phyloP scores from a whole-genome alignment of 208 protist species.

The Trypanosoma conorhini region DNA sequence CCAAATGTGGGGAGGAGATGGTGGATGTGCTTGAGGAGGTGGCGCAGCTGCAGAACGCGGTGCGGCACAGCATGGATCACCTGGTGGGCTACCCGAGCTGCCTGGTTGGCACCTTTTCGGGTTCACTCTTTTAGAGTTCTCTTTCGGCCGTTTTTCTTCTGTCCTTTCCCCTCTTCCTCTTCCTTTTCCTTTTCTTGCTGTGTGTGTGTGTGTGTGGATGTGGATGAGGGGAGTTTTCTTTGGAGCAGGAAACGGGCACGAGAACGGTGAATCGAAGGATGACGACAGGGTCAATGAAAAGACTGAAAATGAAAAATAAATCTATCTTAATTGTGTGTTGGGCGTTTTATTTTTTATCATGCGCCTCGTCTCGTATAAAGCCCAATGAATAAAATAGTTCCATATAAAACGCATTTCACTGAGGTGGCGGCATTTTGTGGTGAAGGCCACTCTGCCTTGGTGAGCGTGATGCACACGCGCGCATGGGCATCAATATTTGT shows the following conservation, averaged over 20 bases:
- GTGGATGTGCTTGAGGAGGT: conserved; percentile 47
- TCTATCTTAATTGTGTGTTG: background rate
- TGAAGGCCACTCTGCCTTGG: no score
- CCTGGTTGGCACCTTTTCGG: conserved; percentile 63
- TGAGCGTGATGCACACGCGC: background rate
- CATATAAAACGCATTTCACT: background rate
- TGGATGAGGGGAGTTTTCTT: background rate
- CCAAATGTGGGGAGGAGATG: conserved; percentile 48
- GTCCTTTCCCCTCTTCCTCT: background rate
- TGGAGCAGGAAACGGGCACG: background rate
- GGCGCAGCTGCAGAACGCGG: conserved; percentile 57
- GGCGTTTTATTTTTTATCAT: background rate
- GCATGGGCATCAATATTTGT: background rate
- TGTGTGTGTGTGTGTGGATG: conserved; percentile 4
- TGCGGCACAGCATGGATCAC: conserved; percentile 74
- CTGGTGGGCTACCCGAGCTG: conserved; percentile 70
- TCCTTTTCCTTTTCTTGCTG: conserved; percentile 20
- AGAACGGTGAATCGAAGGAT: background rate
- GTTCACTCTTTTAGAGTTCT: conserved; percentile 54
- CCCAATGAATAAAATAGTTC: background rate
- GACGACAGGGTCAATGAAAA: background rate
- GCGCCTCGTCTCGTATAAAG: background rate
- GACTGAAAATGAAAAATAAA: background rate
- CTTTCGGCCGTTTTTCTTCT: conserved; percentile 12
- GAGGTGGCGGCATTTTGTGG: background rate